These are phyloP conservation scores for Chaetoceros tenuissimus DNA, from an alignment of 108 stramenopile species.

Conservation along the genomic window DNA sequence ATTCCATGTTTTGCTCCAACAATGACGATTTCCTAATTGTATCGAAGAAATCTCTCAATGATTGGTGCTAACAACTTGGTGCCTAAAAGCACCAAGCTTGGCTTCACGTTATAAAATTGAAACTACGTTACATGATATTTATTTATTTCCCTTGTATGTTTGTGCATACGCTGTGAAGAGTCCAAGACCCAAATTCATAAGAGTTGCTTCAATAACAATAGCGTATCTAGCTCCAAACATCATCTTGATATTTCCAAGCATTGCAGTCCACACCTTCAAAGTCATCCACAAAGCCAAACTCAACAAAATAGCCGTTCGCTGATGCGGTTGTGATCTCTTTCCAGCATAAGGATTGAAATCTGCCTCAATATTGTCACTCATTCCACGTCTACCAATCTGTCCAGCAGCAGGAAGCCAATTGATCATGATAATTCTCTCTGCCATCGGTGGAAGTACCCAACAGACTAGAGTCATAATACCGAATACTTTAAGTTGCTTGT, in stretches of 20 bases:
- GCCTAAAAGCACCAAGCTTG: no score
- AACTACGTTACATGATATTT: neutral
- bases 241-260: slow-evolving; percentile 18
- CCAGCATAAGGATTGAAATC: slow-evolving; percentile 31
- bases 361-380: slow-evolving; percentile 40
- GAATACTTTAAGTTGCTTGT: slow-evolving; percentile 55
- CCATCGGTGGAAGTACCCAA: slow-evolving; percentile 46
- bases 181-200: slow-evolving; percentile 9
- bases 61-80: no score
- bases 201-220: slow-evolving; percentile 23
- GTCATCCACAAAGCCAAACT: slow-evolving; percentile 21
- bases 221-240: slow-evolving; percentile 32
- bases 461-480: slow-evolving; percentile 52
- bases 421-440: slow-evolving; percentile 48
- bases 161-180: slow-evolving; percentile 19
- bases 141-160: slow-evolving; percentile 25
- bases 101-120: neutral
- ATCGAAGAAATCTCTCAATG: no score
- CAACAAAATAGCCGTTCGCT: slow-evolving; percentile 32
- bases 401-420: slow-evolving; percentile 69
- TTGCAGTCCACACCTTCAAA: slow-evolving; percentile 20
- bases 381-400: slow-evolving; percentile 70
- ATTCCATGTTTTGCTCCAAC: no score
- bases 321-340: slow-evolving; percentile 37
- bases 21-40: no score